phyloP scores from a whole-genome alignment of 352 stramenopile genomes.

The Globisporangium apiculatum region DNA sequence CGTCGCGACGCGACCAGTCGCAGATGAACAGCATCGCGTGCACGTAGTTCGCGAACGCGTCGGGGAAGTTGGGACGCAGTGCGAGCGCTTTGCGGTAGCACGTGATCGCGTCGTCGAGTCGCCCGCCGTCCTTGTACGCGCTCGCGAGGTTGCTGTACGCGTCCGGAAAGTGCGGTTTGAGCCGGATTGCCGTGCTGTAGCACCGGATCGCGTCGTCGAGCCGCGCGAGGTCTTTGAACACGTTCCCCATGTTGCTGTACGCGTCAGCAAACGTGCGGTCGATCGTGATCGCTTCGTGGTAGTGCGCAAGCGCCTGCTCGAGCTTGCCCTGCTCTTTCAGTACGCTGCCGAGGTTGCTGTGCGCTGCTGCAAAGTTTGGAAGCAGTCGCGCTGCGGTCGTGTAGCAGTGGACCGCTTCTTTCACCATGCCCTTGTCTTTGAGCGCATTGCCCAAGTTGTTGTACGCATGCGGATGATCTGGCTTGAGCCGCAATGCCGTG shows the following conservation, averaged over 20 bases:
- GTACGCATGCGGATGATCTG: slow-evolving; percentile 91
- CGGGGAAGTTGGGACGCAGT: slow-evolving; percentile 86
- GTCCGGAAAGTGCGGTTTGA: slow-evolving; percentile 88
- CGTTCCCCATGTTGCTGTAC: slow-evolving; percentile 93
- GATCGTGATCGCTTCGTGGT: slow-evolving; percentile 91
- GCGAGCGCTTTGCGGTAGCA: slow-evolving; percentile 91
- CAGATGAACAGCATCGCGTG: slow-evolving; percentile 91
- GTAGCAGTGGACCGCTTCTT: slow-evolving; percentile 93
- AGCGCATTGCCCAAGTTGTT: slow-evolving; percentile 92
- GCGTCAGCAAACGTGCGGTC: slow-evolving; percentile 89
- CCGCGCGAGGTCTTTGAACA: slow-evolving; percentile 89
- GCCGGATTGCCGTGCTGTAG: slow-evolving; percentile 85
- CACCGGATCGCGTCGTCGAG: slow-evolving; percentile 87
- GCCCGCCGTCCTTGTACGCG: slow-evolving; percentile 89
- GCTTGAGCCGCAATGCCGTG: slow-evolving; percentile 84
- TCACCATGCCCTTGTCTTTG: slow-evolving; percentile 90
- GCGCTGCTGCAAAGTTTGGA: slow-evolving; percentile 89
- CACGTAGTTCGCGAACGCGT: slow-evolving; percentile 91
- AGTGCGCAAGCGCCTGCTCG: slow-evolving; percentile 91
- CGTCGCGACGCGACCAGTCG: slow-evolving; percentile 82
- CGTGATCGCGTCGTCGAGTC: slow-evolving; percentile 87
- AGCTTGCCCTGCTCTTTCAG: slow-evolving; percentile 93
- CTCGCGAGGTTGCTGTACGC: slow-evolving; percentile 90
- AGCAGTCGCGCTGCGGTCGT: slow-evolving; percentile 86
- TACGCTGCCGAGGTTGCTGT: slow-evolving; percentile 93